A percentile compares a stretch with the other conserved stretches of the same genome.
phyloP scores from a whole-genome alignment of 2,329 filamentous ascomycete genomes.

The Dryadomyces sulphureus region DNA sequence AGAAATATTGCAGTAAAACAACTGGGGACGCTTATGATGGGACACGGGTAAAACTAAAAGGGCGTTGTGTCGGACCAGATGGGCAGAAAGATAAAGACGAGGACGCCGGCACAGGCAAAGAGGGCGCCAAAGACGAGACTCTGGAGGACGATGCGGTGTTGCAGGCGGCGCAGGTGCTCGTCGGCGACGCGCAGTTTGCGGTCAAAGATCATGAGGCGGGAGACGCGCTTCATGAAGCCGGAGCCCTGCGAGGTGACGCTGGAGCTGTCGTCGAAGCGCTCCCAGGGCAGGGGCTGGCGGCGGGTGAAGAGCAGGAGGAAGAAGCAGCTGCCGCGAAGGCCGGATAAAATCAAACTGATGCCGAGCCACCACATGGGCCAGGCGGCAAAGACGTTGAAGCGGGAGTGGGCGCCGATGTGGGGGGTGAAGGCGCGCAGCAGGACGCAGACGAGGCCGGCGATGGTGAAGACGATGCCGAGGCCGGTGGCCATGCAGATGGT shows the following conservation, averaged over 20 bases:
- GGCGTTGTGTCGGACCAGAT: conserved; percentile 26
- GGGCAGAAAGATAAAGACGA: conserved; percentile 28
- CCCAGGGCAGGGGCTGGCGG: conserved; percentile 31
- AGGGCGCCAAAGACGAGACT: conserved; percentile 22
- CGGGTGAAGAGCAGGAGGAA: conserved; percentile 30
- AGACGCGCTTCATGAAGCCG: conserved; percentile 17
- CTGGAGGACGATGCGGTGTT: conserved; percentile 29
- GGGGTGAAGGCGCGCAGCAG: conserved; percentile 25
- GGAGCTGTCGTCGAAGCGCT: conserved; percentile 26
- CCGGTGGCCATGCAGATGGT: conserved; percentile 30
- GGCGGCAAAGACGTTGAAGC: conserved; percentile 25
- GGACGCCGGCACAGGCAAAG: conserved; percentile 21
- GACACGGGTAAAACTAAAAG: too few species aligned
- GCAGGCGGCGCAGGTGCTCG: conserved; percentile 23
- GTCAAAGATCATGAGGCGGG: conserved; percentile 31
- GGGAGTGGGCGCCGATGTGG: conserved; percentile 21
- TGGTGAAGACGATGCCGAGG: conserved; percentile 25
- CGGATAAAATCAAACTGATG: conserved; percentile 25
- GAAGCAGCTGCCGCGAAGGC: conserved; percentile 31
- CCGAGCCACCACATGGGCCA: conserved; percentile 32
- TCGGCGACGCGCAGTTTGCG: conserved; percentile 30
- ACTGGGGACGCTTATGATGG: too few species aligned
- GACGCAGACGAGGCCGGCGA: conserved; percentile 24
- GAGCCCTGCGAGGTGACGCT: conserved; percentile 12
- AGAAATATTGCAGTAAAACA: too few species aligned